Percentiles rank a stretch among this genome's conserved stretches.
Evolutionary conservation across 805 yeast species (phyloP).

Genomic region (Priceomyces castillae): DNA sequence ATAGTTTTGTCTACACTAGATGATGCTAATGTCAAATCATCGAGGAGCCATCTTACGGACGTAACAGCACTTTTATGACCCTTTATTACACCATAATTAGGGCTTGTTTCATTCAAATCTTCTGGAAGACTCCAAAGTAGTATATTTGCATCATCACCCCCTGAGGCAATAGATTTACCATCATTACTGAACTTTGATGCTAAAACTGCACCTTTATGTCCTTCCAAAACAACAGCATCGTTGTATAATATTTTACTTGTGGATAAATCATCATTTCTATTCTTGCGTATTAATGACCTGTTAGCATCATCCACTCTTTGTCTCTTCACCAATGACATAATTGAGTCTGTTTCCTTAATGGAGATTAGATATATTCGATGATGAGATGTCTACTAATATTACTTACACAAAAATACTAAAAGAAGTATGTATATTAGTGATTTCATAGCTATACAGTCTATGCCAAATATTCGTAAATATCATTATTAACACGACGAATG

Average conservation of each 20-base stretch:
- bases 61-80: constrained; percentile 70
- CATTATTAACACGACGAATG: constrained; percentile 70
- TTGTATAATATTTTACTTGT: constrained; percentile 15
- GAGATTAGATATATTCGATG: no score
- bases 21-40: constrained; percentile 41
- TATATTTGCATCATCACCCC: constrained; percentile 56
- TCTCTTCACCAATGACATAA: constrained; percentile 35
- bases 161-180: constrained; percentile 58
- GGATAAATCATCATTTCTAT: background rate
- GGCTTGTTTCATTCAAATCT: constrained; percentile 14
- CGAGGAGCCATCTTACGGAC: constrained; percentile 51
- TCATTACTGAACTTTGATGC: constrained; percentile 49
- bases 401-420: background rate
- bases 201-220: constrained; percentile 55
- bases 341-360: background rate
- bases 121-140: constrained; percentile 46
- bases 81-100: constrained; percentile 44
- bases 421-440: background rate
- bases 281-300: background rate
- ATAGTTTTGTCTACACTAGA: constrained; percentile 62
- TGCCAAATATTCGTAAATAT: constrained; percentile 79
- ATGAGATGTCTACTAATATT: no score
- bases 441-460: constrained; percentile 21
- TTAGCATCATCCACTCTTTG: constrained; percentile 17
- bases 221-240: constrained; percentile 40